Conservation (phyloP, 805 yeast genomes). For the Metschnikowia baotianmanensis region DNA sequence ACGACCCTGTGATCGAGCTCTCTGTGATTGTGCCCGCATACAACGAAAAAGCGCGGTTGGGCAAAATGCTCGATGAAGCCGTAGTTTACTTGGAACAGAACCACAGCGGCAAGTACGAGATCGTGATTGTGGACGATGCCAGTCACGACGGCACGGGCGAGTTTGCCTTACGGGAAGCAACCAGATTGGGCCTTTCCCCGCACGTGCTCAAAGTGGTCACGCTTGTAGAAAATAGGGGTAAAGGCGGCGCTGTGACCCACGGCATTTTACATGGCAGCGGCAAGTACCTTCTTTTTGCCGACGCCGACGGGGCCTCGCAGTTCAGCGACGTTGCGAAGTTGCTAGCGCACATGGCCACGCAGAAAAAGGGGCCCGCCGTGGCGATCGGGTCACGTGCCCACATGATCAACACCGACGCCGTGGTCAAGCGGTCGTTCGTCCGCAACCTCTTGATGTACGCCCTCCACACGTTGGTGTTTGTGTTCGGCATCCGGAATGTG, state of each 20-base stretch:
- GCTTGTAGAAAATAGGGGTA: conserved; percentile 79
- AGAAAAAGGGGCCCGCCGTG: conserved; percentile 47
- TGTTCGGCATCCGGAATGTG: conserved; percentile 84
- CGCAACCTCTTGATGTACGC: conserved; percentile 93
- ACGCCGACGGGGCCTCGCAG: conserved; percentile 94
- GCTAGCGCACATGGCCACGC: conserved; percentile 36
- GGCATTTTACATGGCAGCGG: conserved; percentile 82
- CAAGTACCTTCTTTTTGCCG: conserved; percentile 77
- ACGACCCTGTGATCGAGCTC: conserved; percentile 31
- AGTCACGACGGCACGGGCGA: conserved; percentile 76
- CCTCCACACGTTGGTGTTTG: conserved; percentile 76
- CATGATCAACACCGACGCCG: conserved; percentile 94
- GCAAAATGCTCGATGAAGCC: conserved; percentile 69
- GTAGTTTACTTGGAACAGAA: conserved; percentile 48
- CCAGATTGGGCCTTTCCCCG: conserved; percentile 46
- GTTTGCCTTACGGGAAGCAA: conserved; percentile 64
- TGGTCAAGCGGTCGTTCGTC: conserved; percentile 85
- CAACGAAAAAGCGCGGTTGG: conserved; percentile 76
- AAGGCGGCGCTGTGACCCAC: conserved; percentile 91
- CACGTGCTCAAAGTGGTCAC: conserved; percentile 69
- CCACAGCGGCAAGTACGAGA: conserved; percentile 55
- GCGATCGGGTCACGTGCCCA: conserved; percentile 95
- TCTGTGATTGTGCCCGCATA: conserved; percentile 92
- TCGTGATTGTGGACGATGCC: conserved; percentile 89
- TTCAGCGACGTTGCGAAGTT: conserved; percentile 67